Conservation (phyloP, 2,329 filamentous ascomycete species). For the Purpureocillium takamizusanense region DNA sequence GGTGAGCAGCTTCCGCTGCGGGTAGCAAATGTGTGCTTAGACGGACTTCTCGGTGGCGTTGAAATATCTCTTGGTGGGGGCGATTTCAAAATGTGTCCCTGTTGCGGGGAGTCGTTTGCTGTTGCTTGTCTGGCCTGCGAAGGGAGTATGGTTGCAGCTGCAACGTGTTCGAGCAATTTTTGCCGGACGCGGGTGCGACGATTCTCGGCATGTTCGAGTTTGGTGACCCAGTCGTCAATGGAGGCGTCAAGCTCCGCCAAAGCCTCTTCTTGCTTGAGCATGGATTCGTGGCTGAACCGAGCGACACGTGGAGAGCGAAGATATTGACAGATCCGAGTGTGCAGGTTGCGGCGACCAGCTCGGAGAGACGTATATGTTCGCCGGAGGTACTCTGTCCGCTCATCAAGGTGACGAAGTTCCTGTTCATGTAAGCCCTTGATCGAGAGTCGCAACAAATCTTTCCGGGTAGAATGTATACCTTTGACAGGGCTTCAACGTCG, state of each 20-base stretch:
- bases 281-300: constrained; percentile 64
- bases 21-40: constrained; percentile 10
- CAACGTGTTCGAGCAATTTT: constrained; percentile 74
- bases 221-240: constrained; percentile 73
- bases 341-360: constrained; percentile 66
- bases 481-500: constrained; percentile 57
- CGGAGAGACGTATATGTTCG: constrained; percentile 68
- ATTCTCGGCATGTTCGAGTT: constrained; percentile 75
- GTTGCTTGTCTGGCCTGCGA: constrained; percentile 9
- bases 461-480: constrained; percentile 29
- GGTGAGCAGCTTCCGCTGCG: constrained; percentile 29
- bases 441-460: neutral
- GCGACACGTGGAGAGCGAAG: constrained; percentile 61
- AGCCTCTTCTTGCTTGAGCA: constrained; percentile 73
- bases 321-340: constrained; percentile 68
- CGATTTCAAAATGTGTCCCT: constrained; percentile 29
- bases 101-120: constrained; percentile 30
- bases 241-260: constrained; percentile 66
- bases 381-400: constrained; percentile 68
- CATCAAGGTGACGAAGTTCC: constrained; percentile 69
- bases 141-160: constrained; percentile 54
- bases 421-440: constrained; percentile 15
- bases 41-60: constrained; percentile 30
- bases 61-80: constrained; percentile 34
- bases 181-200: constrained; percentile 65